Evolutionary conservation across 1,284 basidiomycete species (phyloP), one percentile per base, ranked within the genome.

Genomic region (Boletus subluridellus): DNA sequence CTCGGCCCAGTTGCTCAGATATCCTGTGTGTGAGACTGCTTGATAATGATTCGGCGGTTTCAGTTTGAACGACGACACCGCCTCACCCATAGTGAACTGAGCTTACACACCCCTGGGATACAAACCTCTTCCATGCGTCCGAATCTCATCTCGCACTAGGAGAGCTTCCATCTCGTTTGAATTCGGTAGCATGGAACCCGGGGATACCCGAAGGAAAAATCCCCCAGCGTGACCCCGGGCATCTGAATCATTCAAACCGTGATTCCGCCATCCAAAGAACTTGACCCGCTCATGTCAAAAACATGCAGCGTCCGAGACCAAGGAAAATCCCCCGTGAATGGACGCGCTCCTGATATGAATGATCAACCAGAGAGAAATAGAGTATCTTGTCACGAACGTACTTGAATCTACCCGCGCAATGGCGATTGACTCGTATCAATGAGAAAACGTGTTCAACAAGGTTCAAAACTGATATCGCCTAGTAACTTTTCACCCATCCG

Each of bases 171-270:
- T 12, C 49, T 62, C 54, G 49, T 28, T 21, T 21, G 21, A 21
- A 21, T 53, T 63, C 63, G 17, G 26, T 54, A 39, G 37, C 28
- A 48, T 52, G 59, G 55, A 60, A 60, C 63, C 45, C 65, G 62
- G 65, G 46, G 50, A 63, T 52, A 26, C n/a, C 67, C 66, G 62
- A 51, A 32, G 34, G 45, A 52, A 45, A 47, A 47, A 26, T 24
- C 15, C 14, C 55, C 58, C 24, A 38, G 39, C 28, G 28, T 17
- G 28, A 42, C 54, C 32, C 60, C 55, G 3, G 28, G 17, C 21
- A 21, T 17, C 17, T 21, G 21, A 21, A 21, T 21, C 21, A 21
- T 21, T 21, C 21, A 21, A 21, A 21, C 21, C 21, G 21, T 9
- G 35, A 49, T 38, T 48, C 17, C 17, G 26, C 17, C 38, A 41